Conservation (phyloP, 768 basidiomycete species). For the Pleurotus salmoneostramineus region DNA sequence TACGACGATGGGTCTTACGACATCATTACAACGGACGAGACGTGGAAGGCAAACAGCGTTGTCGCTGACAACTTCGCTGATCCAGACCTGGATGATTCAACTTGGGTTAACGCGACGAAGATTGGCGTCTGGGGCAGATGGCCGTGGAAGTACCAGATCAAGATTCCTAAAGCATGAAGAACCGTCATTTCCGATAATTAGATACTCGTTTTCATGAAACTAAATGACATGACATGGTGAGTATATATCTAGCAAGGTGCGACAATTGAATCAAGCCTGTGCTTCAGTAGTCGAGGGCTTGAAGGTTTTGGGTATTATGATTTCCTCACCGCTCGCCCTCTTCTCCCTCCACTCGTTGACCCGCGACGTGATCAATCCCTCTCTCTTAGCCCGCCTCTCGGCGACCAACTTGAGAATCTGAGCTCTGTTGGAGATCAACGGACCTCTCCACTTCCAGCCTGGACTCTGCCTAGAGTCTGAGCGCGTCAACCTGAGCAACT, state of each 20-base stretch:
- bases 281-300: neutral
- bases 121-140: neutral
- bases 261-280: neutral
- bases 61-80: slow-evolving; percentile 24
- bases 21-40: slow-evolving; percentile 23
- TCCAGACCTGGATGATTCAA: slow-evolving; percentile 23
- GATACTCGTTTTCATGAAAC: no score
- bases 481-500: slow-evolving; percentile 33
- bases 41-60: slow-evolving; percentile 21
- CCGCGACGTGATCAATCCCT: slow-evolving; percentile 30
- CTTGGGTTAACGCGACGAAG: slow-evolving; percentile 23
- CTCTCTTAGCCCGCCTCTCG: slow-evolving; percentile 36
- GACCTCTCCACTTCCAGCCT: slow-evolving; percentile 36
- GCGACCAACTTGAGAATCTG: slow-evolving; percentile 40
- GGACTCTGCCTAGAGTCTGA: slow-evolving; percentile 25
- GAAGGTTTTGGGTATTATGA: slow-evolving; percentile 11
- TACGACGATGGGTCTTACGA: slow-evolving; percentile 27
- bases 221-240: no score
- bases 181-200: no score
- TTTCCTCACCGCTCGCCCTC: slow-evolving; percentile 25
- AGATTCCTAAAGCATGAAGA: neutral
- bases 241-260: neutral
- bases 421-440: slow-evolving; percentile 40
- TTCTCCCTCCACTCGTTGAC: slow-evolving; percentile 30
- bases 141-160: neutral